Evolutionary conservation across 345 rosid genomes (phyloP), one percentile per base, ranked within the genome.

Genomic region (Brassica cretica): DNA sequence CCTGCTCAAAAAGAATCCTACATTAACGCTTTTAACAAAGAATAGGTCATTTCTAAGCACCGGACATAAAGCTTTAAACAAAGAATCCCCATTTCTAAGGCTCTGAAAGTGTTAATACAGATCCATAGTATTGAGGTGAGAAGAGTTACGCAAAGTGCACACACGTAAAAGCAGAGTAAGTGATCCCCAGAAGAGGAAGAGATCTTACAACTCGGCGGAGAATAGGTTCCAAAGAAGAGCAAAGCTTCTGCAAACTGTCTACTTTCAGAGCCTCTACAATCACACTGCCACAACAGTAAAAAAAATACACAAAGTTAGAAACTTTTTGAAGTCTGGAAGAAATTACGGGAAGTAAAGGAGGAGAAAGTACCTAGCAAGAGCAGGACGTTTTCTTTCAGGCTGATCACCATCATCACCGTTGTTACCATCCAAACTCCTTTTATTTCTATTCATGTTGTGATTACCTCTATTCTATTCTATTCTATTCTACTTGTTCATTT

Each of bases 241-340:
- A 95, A 71, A 95, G 88, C 91, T 88, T 95, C 87, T 95, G 99
- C 77, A 95, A 81, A 83, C 97, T 93, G 75, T 93, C 98, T 78
- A 93, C 87, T 89, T 93, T 95, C 70, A 95, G 86, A 84, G 99
- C 99, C 84, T 95, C 99, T 4, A 95, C 98, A 72, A 95, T 91
- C 29, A 93, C 97, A 67, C 99, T 95, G 61, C 84, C 88, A 81
- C 68, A 75, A 81, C 58, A 75, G 64, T 24, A 21, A 16, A n/a
- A 12, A 21, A 64, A 18, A 66, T 25, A 2, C 37, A 21, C 8
- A 72, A 72, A 60, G 66, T 62, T 37, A 72, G 81, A 71, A 72
- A 67, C 71, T 76, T 74, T 58, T 55, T 3, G 18, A 64, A 21
- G 18, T 41, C 39, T 5, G 12, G 18, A 3, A 0, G 35, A 61